Percentiles rank a stretch among this genome's conserved stretches.
Evolutionary conservation across 1,284 basidiomycete genomes (phyloP).

Genomic region (Bjerkandera adusta): DNA sequence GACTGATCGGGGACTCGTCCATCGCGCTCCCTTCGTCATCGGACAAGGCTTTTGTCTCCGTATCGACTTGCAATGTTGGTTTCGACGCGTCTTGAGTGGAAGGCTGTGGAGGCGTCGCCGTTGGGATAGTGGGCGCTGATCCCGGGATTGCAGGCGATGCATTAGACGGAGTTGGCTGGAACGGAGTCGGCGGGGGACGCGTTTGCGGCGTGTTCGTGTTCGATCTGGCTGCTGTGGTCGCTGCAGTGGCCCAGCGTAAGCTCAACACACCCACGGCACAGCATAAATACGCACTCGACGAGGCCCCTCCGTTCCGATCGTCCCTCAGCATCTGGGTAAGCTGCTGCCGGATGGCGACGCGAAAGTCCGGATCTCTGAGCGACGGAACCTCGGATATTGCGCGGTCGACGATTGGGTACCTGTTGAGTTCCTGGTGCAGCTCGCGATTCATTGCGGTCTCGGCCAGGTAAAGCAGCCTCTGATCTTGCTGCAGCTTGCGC

Average conservation of each 20-base stretch:
- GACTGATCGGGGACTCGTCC: conserved; percentile 8
- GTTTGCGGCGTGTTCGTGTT: no score
- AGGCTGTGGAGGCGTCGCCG: no score
- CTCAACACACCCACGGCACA: no score
- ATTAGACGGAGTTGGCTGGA: no score
- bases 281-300: neutral
- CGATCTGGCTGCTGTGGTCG: no score
- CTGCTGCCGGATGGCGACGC: conserved; percentile 39
- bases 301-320: conserved; percentile 14
- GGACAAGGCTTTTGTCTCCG: neutral
- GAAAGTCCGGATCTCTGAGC: conserved; percentile 50
- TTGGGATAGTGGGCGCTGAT: no score
- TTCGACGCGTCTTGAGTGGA: no score
- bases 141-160: no score
- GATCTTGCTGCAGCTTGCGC: conserved; percentile 51
- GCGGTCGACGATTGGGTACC: conserved; percentile 64
- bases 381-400: conserved; percentile 53
- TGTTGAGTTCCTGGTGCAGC: conserved; percentile 68
- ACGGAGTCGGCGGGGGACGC: no score
- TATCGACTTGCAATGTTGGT: no score
- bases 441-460: conserved; percentile 55
- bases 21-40: conserved; percentile 13
- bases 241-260: no score
- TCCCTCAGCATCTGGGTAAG: conserved; percentile 24
- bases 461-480: conserved; percentile 50